Percentiles rank a stretch among this genome's conserved stretches.
These are phyloP conservation scores for Coemansia sp. DNA, from an alignment of 192 early-diverging fungal species.

Conservation along the genomic window DNA sequence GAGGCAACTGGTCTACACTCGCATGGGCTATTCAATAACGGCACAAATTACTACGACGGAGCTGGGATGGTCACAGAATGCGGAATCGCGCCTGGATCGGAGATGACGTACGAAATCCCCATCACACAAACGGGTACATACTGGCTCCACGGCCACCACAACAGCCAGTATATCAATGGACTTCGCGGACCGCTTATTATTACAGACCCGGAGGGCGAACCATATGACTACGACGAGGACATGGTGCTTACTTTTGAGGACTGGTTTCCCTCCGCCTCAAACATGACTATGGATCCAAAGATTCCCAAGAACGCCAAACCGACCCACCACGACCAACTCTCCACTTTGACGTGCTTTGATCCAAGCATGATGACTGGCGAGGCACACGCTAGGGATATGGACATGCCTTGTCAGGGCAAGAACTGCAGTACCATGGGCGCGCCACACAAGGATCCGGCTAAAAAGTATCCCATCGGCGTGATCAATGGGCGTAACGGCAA, in stretches of 20 bases:
- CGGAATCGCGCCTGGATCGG: slow-evolving; percentile 63
- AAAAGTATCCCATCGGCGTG: slow-evolving; percentile 54
- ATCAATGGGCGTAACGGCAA: slow-evolving; percentile 60
- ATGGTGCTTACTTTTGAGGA: slow-evolving; percentile 67
- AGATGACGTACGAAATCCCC: slow-evolving; percentile 70
- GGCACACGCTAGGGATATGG: background rate
- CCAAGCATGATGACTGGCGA: background rate
- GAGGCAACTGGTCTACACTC: slow-evolving; percentile 67
- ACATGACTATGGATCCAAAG: slow-evolving; percentile 8
- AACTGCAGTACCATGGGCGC: background rate
- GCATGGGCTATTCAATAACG: slow-evolving; percentile 80
- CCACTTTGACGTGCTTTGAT: background rate
- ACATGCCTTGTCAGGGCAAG: background rate
- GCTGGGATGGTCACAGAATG: slow-evolving; percentile 72
- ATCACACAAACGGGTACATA: slow-evolving; percentile 75
- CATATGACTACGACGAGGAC: slow-evolving; percentile 72
- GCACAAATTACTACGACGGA: slow-evolving; percentile 72
- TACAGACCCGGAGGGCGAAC: slow-evolving; percentile 57
- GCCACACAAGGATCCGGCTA: slow-evolving; percentile 7
- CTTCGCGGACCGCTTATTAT: slow-evolving; percentile 72
- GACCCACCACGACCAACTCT: background rate
- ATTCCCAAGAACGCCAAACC: background rate
- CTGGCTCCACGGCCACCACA: slow-evolving; percentile 79
- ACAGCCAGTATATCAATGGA: slow-evolving; percentile 79
- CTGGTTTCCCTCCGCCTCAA: slow-evolving; percentile 60